Base-by-base conservation (phyloP, 768 basidiomycete species). In the Royoungia palumana region DNA sequence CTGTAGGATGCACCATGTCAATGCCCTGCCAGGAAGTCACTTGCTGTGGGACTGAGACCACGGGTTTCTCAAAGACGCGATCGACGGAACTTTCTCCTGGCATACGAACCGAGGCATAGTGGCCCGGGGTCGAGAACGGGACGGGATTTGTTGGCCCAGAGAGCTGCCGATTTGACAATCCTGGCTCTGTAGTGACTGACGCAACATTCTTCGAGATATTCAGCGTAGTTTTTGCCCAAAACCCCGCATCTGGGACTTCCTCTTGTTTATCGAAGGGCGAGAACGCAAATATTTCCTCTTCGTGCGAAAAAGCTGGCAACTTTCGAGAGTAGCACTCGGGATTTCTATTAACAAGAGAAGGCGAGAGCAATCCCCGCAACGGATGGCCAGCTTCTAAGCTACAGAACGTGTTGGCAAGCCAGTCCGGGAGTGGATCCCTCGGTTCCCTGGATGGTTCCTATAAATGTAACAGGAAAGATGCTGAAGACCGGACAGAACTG, bases 361-460 rank as follows among this genome's bases (percentile, higher is more conserved):
- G 61, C 16, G 60, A 63, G 50, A 68, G 53, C 42, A 72, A 50
- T 7, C 54, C 55, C 46, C 69, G 68, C 27, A 72, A 52, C 7
- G 72, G 71, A 52, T 73, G 70, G 7, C 49, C 53, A 6, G 60
- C 32, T 51, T 63, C 61, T 32, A 85, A 68, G 20, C 70, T 70
- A 39, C 68, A 70, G 43, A 87, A 75, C 5, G 82, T 80, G 34
- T 68, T 60, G 21, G 70, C 69, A 13, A 85, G 73, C 85, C 85
- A 87, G 21, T 61, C 57, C 4, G 84, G 84, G 20, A 85, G 66
- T 5, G 69, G 55, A 32, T 35, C 67, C 44, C 45, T 66, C 17
- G 48, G 35, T 48, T 50, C 49, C 49, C 59, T 61, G 27, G 44
- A 44, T n/a, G 62, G 57, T 25, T 50, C 50, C 56, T 59, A 43